Evolutionary conservation across 345 rosid genomes (phyloP).

Genomic region (Clausena lansium): DNA sequence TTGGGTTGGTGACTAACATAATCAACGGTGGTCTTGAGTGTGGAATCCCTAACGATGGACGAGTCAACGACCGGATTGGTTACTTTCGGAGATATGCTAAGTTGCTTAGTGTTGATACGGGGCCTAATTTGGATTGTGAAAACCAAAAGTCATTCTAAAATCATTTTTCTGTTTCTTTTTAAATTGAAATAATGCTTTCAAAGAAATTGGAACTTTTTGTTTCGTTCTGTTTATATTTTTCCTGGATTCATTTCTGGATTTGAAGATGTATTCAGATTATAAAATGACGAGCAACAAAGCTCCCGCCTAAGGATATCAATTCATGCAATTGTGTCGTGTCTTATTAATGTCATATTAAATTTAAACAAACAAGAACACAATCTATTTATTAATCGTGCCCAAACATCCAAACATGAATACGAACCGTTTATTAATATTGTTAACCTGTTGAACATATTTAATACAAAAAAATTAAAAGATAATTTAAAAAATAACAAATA

Average conservation of each 20-base stretch:
- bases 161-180: neutral
- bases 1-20: slow-evolving; percentile 77
- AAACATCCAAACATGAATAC: too few relatives aligned
- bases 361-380: too few relatives aligned
- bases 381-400: too few relatives aligned
- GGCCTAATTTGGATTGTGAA: slow-evolving; percentile 66
- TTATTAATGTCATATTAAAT: too few relatives aligned
- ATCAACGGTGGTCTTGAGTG: slow-evolving; percentile 88
- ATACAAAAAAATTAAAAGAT: too few relatives aligned
- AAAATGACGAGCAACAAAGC: too few relatives aligned
- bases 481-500: too few relatives aligned
- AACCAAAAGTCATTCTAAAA: slow-evolving; percentile 54
- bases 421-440: too few relatives aligned
- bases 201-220: neutral
- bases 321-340: too few relatives aligned
- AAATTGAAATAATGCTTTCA: neutral
- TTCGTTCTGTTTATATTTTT: neutral
- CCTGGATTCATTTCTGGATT: neutral
- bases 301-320: too few relatives aligned
- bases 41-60: slow-evolving; percentile 53
- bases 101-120: slow-evolving; percentile 51
- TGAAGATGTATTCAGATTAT: too few relatives aligned
- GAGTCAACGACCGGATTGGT: slow-evolving; percentile 72
- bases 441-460: rapidly evolving
- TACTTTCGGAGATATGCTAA: slow-evolving; percentile 62